These are phyloP conservation scores for Ustilago curta DNA, from an alignment of 1,284 basidiomycete genomes.

Conservation along the genomic window DNA sequence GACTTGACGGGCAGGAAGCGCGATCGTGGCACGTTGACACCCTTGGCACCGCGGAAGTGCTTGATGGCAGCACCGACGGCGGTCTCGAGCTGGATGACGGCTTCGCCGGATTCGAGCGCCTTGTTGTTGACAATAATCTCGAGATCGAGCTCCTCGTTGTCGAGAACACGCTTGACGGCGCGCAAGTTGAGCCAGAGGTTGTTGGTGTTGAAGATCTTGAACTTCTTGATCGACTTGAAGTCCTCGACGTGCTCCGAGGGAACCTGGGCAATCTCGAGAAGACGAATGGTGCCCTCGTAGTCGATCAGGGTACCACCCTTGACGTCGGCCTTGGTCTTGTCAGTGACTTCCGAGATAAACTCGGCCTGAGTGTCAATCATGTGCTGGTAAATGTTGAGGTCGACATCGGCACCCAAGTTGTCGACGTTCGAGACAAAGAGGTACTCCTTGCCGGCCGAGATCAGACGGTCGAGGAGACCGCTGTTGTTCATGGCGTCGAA, in stretches of 20 bases:
- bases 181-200: constrained; percentile 94
- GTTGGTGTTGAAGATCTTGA: constrained; percentile 77
- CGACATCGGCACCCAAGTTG: constrained; percentile 96
- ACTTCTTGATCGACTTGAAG: constrained; percentile 85
- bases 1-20: constrained; percentile 95
- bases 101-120: constrained; percentile 75
- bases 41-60: constrained; percentile 89
- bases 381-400: constrained; percentile 75
- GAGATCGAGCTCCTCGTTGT: constrained; percentile 82
- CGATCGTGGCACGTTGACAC: constrained; percentile 96
- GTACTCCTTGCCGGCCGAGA: constrained; percentile 97
- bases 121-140: constrained; percentile 95
- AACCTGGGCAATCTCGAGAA: constrained; percentile 98
- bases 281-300: constrained; percentile 91
- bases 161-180: constrained; percentile 94
- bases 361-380: constrained; percentile 70
- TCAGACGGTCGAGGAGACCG: constrained; percentile 92
- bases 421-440: constrained; percentile 99
- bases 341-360: constrained; percentile 78
- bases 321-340: constrained; percentile 99
- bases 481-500: constrained; percentile 95
- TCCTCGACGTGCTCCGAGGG: constrained; percentile 97
- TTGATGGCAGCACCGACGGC: constrained; percentile 98
- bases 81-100: constrained; percentile 91
- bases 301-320: constrained; percentile 97